phyloP scores from a whole-genome alignment of 1,284 basidiomycete genomes.

The Naganishia liquefaciens region DNA sequence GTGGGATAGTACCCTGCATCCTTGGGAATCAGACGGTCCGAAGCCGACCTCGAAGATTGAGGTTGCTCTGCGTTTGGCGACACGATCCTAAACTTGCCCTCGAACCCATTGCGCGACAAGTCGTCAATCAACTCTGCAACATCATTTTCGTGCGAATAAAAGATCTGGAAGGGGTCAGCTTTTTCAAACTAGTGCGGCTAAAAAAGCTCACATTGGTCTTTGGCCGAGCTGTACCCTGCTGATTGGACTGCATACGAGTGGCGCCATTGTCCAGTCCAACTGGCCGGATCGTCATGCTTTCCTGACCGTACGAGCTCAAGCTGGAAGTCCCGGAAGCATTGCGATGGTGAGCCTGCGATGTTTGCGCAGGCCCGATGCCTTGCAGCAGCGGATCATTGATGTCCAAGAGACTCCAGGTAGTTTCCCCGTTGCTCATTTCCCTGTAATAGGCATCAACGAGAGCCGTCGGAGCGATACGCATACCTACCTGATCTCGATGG shows the following conservation, averaged over 20 bases:
- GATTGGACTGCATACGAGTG: not conserved
- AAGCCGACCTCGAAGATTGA: not conserved
- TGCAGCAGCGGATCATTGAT: constrained; percentile 1
- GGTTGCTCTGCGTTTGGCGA: constrained; percentile 11
- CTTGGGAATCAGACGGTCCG: too few relatives aligned
- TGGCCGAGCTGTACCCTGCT: not conserved
- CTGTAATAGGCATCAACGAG: constrained; percentile 5
- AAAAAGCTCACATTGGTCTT: constrained; percentile 5
- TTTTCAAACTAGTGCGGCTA: too few relatives aligned
- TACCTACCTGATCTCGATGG: constrained; percentile 7
- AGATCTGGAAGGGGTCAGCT: constrained; percentile 4
- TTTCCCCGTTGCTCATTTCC: constrained; percentile 33
- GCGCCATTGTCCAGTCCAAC: not conserved
- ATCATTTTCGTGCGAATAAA: constrained; percentile 22
- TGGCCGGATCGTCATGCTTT: constrained; percentile 1
- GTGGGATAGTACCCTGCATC: not conserved
- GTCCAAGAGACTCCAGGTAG: constrained; percentile 31
- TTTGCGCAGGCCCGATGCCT: not conserved
- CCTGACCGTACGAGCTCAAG: constrained; percentile 12
- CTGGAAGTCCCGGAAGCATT: constrained; percentile 9
- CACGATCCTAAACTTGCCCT: constrained; percentile 26
- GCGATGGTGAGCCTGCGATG: not conserved
- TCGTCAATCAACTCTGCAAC: constrained; percentile 25
- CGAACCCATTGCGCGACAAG: constrained; percentile 22
- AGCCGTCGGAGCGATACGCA: not conserved